Conservation (phyloP, 495 filamentous ascomycete species). For the Parathielavia hyrcaniae region DNA sequence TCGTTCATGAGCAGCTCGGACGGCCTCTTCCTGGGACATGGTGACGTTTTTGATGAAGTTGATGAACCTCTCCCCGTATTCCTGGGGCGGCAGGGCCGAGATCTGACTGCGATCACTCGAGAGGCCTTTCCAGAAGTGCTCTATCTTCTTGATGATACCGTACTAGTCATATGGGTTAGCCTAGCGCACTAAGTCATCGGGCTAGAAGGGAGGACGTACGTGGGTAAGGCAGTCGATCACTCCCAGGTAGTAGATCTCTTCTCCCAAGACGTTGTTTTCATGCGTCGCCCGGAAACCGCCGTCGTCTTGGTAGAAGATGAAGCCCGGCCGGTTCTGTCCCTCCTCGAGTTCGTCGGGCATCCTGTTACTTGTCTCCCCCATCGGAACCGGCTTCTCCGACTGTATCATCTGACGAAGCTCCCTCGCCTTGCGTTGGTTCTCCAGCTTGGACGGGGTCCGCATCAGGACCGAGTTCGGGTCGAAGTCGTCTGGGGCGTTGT, state of each 20-base stretch:
- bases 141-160: constrained; percentile 76
- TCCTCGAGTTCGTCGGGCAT: constrained; percentile 87
- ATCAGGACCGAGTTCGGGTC: constrained; percentile 59
- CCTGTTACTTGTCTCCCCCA: constrained; percentile 72
- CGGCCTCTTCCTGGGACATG: constrained; percentile 77
- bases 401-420: constrained; percentile 90
- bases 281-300: constrained; percentile 91
- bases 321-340: constrained; percentile 44
- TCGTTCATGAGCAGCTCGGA: constrained; percentile 52
- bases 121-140: constrained; percentile 91
- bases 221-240: constrained; percentile 98
- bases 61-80: constrained; percentile 91
- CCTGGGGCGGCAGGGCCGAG: constrained; percentile 83
- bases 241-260: constrained; percentile 95
- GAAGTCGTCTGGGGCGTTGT: constrained; percentile 46
- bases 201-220: constrained; percentile 48
- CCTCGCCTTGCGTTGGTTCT: constrained; percentile 84
- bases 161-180: constrained; percentile 54
- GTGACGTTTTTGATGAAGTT: constrained; percentile 87
- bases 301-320: constrained; percentile 86
- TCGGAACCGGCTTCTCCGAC: constrained; percentile 80
- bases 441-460: constrained; percentile 89
- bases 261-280: constrained; percentile 74
- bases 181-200: not conserved
- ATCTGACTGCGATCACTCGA: constrained; percentile 75